Conservation (phyloP, 352 stramenopile species). For the Phytophthora cactorum region DNA sequence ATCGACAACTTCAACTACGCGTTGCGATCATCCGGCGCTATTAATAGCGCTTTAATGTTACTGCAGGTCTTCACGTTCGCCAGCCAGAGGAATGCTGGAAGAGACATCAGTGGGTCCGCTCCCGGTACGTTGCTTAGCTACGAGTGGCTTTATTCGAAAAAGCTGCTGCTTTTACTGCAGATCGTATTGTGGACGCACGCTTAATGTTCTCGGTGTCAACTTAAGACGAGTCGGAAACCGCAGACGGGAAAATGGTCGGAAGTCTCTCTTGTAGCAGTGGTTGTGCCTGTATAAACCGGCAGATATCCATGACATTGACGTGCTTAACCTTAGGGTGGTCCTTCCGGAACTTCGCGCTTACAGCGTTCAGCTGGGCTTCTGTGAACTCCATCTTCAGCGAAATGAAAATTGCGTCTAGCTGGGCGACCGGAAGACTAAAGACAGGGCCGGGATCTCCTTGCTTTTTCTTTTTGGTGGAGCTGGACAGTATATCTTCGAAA, state of each 20-base stretch:
- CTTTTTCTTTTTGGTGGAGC: constrained; percentile 34
- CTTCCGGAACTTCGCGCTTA: constrained; percentile 40
- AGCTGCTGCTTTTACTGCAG: too few species aligned
- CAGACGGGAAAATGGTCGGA: constrained; percentile 9
- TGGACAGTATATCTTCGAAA: constrained; percentile 44
- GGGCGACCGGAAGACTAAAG: constrained; percentile 48
- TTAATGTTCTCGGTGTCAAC: neutral
- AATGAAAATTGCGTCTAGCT: constrained; percentile 52
- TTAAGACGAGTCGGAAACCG: constrained; percentile 1
- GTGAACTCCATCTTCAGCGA: constrained; percentile 43
- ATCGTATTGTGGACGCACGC: too few species aligned
- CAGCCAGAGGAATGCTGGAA: too few species aligned
- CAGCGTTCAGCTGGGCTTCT: constrained; percentile 34
- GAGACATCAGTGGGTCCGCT: too few species aligned
- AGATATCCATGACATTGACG: constrained; percentile 75
- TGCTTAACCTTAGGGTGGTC: constrained; percentile 47
- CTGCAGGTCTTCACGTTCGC: too few species aligned
- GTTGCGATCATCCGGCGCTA: neutral
- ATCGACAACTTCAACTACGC: neutral
- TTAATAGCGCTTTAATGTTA: too few species aligned
- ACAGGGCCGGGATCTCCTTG: constrained; percentile 24
- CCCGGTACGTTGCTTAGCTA: too few species aligned
- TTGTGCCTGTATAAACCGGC: constrained; percentile 51
- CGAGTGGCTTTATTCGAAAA: too few species aligned
- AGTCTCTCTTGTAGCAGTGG: constrained; percentile 36